These are phyloP conservation scores for Barnettozyma salicaria DNA, from an alignment of 805 yeast species.

Conservation along the genomic window DNA sequence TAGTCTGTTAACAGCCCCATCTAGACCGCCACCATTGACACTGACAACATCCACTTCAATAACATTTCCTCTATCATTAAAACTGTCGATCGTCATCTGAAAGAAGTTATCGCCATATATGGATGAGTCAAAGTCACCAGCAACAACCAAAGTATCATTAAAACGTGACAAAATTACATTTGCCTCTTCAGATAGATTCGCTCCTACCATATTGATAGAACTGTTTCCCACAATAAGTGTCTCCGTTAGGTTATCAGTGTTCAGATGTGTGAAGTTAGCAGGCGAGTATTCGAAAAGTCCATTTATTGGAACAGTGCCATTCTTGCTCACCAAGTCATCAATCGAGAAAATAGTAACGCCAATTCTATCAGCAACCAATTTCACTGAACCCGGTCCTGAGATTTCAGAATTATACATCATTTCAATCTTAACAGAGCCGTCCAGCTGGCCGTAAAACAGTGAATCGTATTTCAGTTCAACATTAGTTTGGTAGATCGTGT, in stretches of 20 bases:
- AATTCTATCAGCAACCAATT: constrained; percentile 69
- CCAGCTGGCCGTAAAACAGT: constrained; percentile 63
- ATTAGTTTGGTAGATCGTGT: constrained; percentile 72
- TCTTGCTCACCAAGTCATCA: constrained; percentile 32
- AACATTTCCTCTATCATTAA: constrained; percentile 16
- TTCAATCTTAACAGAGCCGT: constrained; percentile 40
- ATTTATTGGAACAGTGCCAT: constrained; percentile 44
- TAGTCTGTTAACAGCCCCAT: constrained; percentile 34
- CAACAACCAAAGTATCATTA: constrained; percentile 35
- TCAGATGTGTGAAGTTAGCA: constrained; percentile 49
- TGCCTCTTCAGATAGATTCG: constrained; percentile 34
- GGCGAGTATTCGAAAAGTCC: constrained; percentile 81
- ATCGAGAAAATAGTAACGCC: constrained; percentile 43
- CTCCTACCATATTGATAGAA: constrained; percentile 31
- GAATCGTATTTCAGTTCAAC: constrained; percentile 73
- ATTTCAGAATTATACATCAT: constrained; percentile 34
- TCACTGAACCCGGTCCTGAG: constrained; percentile 30
- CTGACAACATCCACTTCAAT: constrained; percentile 18
- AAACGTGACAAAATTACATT: constrained; percentile 31
- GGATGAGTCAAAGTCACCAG: constrained; percentile 42
- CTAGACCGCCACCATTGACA: constrained; percentile 35
- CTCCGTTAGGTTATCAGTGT: constrained; percentile 24
- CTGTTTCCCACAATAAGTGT: constrained; percentile 40
- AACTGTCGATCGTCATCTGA: constrained; percentile 24
- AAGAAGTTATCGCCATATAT: constrained; percentile 35